Evolutionary conservation across 495 filamentous ascomycete genomes (phyloP), one percentile per base, ranked within the genome.

Genomic region (Trichoderma orchidacearum): DNA sequence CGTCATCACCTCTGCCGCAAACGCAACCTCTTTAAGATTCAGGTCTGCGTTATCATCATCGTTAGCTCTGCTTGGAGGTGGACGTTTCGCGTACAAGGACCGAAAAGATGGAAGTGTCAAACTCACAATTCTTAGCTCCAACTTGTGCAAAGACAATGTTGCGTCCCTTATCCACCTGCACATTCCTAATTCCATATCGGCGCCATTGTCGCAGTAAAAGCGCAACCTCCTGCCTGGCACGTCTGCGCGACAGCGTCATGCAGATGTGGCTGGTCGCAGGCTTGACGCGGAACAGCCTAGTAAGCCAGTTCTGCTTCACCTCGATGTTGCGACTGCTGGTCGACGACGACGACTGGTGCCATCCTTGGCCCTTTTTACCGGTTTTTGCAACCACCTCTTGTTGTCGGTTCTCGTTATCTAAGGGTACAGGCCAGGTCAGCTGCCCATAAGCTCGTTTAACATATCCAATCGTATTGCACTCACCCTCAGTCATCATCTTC

Each of bases 231-330:
- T 84, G 85, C 31, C 89, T 81, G 18, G 84, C 84, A 54, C 82
- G 82, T 21, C 79, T 70, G 52, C 83, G 85, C 2, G 82, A 76
- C 21, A 86, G 74, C 5, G 78, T 77, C 61, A 97, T 85, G 64
- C 89, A 90, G 11, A 96, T 64, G 8, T 84, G 75, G 54, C 79
- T 78, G 28, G 72, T 81, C 0, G 85, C 85, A 0, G 93, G 92
- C 63, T 93, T 95, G 67, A 96, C 85, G 51, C 89, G 82, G 70
- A 98, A 85, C 21, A 97, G 80, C 15, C 86, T 85, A 31, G 86
- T 82, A 51, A 98, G 76, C 90, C 90, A 96, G 57, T 86, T 93
- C 58, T 85, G 81, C 48, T 82, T 79, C 3, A 80, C 74, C 17
- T 79, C 81, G 53, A 81, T 78, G 57, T 75, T 69, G 53, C 78